phyloP scores from a whole-genome alignment of 1,284 basidiomycete species.

The Fomitopsis betulina region DNA sequence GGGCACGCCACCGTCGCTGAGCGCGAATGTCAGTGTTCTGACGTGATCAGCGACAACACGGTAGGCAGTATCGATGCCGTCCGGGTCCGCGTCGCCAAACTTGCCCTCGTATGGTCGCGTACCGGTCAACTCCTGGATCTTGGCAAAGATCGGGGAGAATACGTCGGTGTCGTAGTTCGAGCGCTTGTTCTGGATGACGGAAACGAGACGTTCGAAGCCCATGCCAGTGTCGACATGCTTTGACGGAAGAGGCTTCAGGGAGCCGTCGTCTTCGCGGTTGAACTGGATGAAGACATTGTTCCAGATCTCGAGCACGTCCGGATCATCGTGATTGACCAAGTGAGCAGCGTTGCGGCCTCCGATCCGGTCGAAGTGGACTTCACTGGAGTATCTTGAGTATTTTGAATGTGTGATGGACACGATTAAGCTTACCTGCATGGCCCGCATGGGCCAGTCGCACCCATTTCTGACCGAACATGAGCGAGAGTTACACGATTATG shows the following conservation, averaged over 20 bases:
- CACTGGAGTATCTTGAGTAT: constrained; percentile 42
- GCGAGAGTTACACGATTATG: constrained; percentile 1
- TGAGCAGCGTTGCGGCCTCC: constrained; percentile 89
- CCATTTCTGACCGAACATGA: constrained; percentile 74
- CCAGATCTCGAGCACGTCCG: constrained; percentile 98
- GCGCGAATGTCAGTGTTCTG: constrained; percentile 90
- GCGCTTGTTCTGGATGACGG: constrained; percentile 84
- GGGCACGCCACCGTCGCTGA: constrained; percentile 95
- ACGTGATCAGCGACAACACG: constrained; percentile 97
- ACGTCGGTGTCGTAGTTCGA: constrained; percentile 99
- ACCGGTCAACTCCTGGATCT: constrained; percentile 87
- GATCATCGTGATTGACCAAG: constrained; percentile 94
- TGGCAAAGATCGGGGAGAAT: constrained; percentile 86
- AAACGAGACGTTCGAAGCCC: constrained; percentile 98
- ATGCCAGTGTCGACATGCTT: constrained; percentile 99
- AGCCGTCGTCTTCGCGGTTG: constrained; percentile 90
- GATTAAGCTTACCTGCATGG: constrained; percentile 70
- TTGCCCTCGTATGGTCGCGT: constrained; percentile 86
- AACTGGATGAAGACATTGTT: constrained; percentile 99
- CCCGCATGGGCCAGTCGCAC: constrained; percentile 94
- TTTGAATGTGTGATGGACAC: neutral
- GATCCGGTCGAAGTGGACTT: constrained; percentile 96
- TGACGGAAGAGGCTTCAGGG: constrained; percentile 78
- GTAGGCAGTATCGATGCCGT: constrained; percentile 97
- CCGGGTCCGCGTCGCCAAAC: constrained; percentile 89